Percentiles rank a stretch among this genome's conserved stretches.
phyloP scores from a whole-genome alignment of 1,139 yeast genomes.

The Candida freyschussii region DNA sequence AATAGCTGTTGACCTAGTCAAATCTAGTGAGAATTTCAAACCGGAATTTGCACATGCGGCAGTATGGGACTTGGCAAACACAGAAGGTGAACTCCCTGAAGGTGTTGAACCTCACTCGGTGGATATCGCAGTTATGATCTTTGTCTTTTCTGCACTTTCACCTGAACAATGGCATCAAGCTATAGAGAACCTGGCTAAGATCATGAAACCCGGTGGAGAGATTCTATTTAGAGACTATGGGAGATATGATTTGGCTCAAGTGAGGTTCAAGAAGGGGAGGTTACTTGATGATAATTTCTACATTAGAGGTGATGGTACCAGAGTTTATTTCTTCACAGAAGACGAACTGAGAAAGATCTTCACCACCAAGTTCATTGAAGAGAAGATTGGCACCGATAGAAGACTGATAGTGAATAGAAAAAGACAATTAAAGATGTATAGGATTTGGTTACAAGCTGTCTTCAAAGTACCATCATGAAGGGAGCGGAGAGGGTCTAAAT shows the following conservation, averaged over 20 bases:
- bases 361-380: constrained; percentile 57
- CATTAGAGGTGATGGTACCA: constrained; percentile 95
- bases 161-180: constrained; percentile 92
- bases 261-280: constrained; percentile 86
- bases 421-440: constrained; percentile 87
- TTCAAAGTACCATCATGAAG: constrained; percentile 42
- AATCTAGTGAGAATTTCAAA: constrained; percentile 54
- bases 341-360: constrained; percentile 81
- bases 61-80: constrained; percentile 94
- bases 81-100: constrained; percentile 71
- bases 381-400: constrained; percentile 83
- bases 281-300: constrained; percentile 88
- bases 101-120: constrained; percentile 77
- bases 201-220: constrained; percentile 90
- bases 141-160: constrained; percentile 86
- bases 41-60: constrained; percentile 70
- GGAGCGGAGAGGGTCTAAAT: too few relatives aligned
- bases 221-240: constrained; percentile 93
- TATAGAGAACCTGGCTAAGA: constrained; percentile 56
- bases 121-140: constrained; percentile 88
- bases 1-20: constrained; percentile 85
- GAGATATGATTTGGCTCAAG: constrained; percentile 91
- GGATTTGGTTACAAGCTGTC: constrained; percentile 95
- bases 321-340: constrained; percentile 95
- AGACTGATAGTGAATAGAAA: constrained; percentile 87